Base-by-base conservation (phyloP, 139 green algal species). In the Klebsormidium nitens region DNA sequence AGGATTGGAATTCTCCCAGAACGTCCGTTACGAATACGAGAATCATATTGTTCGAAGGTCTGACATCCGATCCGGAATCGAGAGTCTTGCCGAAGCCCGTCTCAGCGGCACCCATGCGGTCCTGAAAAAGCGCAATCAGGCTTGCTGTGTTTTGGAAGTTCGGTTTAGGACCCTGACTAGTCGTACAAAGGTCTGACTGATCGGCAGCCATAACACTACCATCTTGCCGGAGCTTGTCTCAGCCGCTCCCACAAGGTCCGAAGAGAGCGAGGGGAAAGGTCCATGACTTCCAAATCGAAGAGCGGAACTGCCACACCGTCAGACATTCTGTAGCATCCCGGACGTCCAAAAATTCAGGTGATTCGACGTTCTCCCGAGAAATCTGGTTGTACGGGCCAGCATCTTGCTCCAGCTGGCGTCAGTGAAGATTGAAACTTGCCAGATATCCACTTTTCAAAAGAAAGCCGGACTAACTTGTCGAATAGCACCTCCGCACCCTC, bases 181-280 rank as follows among this genome's bases (percentile, higher is more conserved):
- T 5, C 57, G n/a, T 59, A 96, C 78, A 36, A 87, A 46, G 14
- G 69, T 56, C 57, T 97, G 85, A 58, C 97, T 44, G 39, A 98
- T 96, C 42, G 94, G 93, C 55, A 98, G 79, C 0, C 86, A 92
- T 72, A 97, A 99, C 0, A 93, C 94, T 40, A 99, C 85, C 2
- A 92, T 99, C 81, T 99, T 99, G n/a, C 94, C 94, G 37, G 86
- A 95, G 6, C 93, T 93, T 2, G 94, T 99, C 76, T 98, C 89
- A 2, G 93, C 93, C 1, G 94, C 94, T 0, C 93, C 93, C 60
- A 99, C 89, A 3, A 99, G 68, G 73, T 98, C 94, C 71, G 8
- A 50, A 26, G 14, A 14, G 14, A 26, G 42, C 8, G 14, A 50
- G 14, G 42, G 42, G 42, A 50, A 50, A 50, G 14, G 42, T 14